Conservation (phyloP, 164 flowering plant species). For the Echeveria elegans region DNA sequence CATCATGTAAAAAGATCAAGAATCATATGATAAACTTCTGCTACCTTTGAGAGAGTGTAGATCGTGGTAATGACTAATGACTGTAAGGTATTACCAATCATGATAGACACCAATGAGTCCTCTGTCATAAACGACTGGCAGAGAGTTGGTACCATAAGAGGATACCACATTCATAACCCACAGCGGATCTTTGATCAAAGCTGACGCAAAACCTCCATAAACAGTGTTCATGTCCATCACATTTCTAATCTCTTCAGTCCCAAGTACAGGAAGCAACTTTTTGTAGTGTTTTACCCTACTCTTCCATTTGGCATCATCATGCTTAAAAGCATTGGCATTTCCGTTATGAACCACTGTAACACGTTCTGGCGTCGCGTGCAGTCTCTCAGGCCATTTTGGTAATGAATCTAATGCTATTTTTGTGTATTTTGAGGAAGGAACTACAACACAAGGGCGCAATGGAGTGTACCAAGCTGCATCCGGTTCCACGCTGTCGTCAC, state of each 20-base stretch:
- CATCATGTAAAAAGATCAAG: constrained; percentile 3
- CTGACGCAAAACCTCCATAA: constrained; percentile 95
- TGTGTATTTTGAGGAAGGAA: constrained; percentile 41
- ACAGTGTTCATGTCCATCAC: constrained; percentile 96
- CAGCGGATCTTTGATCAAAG: constrained; percentile 60
- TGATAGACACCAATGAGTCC: constrained; percentile 89
- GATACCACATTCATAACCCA: constrained; percentile 99
- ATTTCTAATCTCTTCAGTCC: constrained; percentile 74
- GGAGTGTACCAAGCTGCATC: constrained; percentile 95
- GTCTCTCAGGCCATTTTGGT: constrained; percentile 80
- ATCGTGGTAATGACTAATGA: background rate
- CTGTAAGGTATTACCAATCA: constrained; percentile 87
- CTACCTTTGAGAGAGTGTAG: background rate
- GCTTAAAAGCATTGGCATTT: constrained; percentile 65
- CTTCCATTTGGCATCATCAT: constrained; percentile 84
- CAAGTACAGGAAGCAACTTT: constrained; percentile 68
- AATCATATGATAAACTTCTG: background rate
- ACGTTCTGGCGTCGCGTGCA: constrained; percentile 69
- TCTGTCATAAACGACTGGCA: constrained; percentile 77
- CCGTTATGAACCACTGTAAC: constrained; percentile 57
- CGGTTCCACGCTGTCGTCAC: constrained; percentile 79
- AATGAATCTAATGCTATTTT: constrained; percentile 36
- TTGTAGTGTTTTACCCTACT: constrained; percentile 76
- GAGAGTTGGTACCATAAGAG: constrained; percentile 71
- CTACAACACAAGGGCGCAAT: constrained; percentile 83